Percentiles rank a stretch among this genome's conserved stretches.
These are phyloP conservation scores for Barnettozyma sucrosica DNA, from an alignment of 805 yeast genomes.

Conservation along the genomic window DNA sequence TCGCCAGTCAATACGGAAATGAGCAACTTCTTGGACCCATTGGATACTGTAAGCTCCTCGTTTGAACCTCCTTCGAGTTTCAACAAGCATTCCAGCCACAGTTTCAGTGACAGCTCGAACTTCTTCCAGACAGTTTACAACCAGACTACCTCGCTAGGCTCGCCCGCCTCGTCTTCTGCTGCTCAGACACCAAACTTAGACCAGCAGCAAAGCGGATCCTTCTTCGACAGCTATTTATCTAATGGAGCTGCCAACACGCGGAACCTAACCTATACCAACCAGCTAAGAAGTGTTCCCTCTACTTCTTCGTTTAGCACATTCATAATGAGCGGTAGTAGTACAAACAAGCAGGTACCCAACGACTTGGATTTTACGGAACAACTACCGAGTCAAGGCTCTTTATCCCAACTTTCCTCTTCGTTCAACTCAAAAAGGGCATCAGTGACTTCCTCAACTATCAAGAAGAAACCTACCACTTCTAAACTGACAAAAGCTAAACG, in stretches of 20 bases:
- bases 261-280: constrained; percentile 20
- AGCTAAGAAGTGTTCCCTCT: constrained; percentile 21
- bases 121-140: constrained; percentile 18
- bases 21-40: constrained; percentile 24
- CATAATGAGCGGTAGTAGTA: not conserved
- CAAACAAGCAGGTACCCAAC: not conserved
- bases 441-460: constrained; percentile 16
- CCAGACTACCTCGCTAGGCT: constrained; percentile 11
- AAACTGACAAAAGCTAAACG: constrained; percentile 21
- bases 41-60: constrained; percentile 22
- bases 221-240: constrained; percentile 23
- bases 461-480: constrained; percentile 18
- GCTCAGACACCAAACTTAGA: constrained; percentile 21
- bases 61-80: constrained; percentile 25
- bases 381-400: constrained; percentile 1
- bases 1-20: constrained; percentile 22
- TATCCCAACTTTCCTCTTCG: constrained; percentile 16
- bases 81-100: constrained; percentile 10
- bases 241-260: constrained; percentile 4
- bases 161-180: constrained; percentile 21
- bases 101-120: constrained; percentile 16
- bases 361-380: constrained; percentile 3
- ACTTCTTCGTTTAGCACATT: constrained; percentile 12
- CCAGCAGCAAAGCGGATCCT: constrained; percentile 18
- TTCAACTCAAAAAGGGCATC: constrained; percentile 19